phyloP scores from a whole-genome alignment of 306 rosid species.

The Prunus mongolica region DNA sequence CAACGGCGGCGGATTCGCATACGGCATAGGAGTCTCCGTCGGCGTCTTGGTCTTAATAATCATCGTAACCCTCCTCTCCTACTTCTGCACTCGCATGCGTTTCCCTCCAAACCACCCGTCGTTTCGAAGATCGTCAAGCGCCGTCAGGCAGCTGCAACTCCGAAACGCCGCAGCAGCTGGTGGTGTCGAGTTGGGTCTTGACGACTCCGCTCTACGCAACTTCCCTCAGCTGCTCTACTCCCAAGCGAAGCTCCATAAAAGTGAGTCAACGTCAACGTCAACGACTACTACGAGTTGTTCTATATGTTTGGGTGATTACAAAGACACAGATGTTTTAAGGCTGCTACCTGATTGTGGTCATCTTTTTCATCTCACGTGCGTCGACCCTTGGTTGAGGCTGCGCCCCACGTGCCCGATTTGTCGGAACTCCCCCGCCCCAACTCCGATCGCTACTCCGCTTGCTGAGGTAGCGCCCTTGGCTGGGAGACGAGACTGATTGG shows the following conservation, averaged over 20 bases:
- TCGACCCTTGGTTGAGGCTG: slow-evolving; percentile 22
- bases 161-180: no score
- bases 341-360: slow-evolving; percentile 33
- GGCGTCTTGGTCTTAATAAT: no score
- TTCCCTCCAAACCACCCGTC: no score
- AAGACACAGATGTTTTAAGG: slow-evolving; percentile 13
- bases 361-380: slow-evolving; percentile 17
- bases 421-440: slow-evolving; percentile 9
- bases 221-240: slow-evolving; percentile 11
- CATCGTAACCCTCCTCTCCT: no score
- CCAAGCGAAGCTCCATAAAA: background rate
- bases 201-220: no score
- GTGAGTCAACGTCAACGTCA: no score
- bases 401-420: slow-evolving; percentile 21
- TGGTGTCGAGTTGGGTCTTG: no score
- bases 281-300: slow-evolving; percentile 3
- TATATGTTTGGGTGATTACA: slow-evolving; percentile 23
- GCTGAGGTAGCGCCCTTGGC: slow-evolving; percentile 20
- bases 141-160: no score
- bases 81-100: no score
- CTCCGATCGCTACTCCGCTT: slow-evolving; percentile 12
- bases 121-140: no score
- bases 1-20: no score
- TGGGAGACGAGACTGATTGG: background rate
- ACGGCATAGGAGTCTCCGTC: no score